Percentiles rank a stretch among this genome's conserved stretches.
phyloP scores from a whole-genome alignment of 192 early-diverging fungal genomes.

The Phlyctochytrium arcticum region DNA sequence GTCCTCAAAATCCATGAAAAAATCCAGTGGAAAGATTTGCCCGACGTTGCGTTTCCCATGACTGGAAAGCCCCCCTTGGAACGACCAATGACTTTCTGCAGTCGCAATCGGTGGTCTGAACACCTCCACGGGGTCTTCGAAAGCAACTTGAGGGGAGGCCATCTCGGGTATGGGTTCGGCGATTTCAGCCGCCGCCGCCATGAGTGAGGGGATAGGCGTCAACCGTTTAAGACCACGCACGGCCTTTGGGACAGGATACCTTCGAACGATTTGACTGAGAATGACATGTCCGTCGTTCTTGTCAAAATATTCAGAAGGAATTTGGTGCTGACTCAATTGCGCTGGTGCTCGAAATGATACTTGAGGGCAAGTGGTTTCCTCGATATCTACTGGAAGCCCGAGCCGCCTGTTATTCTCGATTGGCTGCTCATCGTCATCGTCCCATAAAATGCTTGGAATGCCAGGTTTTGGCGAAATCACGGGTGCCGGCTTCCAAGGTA shows the following conservation, averaged over 20 bases:
- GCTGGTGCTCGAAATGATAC: neutral
- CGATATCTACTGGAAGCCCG: neutral
- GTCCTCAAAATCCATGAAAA: constrained; percentile 9
- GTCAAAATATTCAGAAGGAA: neutral
- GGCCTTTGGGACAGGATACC: neutral
- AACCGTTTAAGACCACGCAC: neutral
- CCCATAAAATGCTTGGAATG: neutral
- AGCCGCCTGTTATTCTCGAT: neutral
- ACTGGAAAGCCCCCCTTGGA: too few relatives aligned
- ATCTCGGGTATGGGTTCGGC: too few relatives aligned
- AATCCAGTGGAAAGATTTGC: neutral
- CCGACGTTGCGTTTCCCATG: neutral
- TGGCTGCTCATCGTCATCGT: neutral
- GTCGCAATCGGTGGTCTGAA: too few relatives aligned
- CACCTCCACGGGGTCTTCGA: too few relatives aligned
- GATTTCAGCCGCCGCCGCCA: too few relatives aligned
- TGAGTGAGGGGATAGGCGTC: neutral
- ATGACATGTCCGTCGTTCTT: neutral
- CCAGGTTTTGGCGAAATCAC: neutral
- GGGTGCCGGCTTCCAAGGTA: neutral
- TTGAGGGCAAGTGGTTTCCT: neutral
- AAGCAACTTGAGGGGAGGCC: too few relatives aligned
- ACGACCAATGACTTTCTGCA: too few relatives aligned
- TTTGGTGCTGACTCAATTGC: neutral
- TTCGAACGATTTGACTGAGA: neutral